Evolutionary conservation across 148 eudicot genomes (phyloP).

Genomic region (Polygonum maritimum): DNA sequence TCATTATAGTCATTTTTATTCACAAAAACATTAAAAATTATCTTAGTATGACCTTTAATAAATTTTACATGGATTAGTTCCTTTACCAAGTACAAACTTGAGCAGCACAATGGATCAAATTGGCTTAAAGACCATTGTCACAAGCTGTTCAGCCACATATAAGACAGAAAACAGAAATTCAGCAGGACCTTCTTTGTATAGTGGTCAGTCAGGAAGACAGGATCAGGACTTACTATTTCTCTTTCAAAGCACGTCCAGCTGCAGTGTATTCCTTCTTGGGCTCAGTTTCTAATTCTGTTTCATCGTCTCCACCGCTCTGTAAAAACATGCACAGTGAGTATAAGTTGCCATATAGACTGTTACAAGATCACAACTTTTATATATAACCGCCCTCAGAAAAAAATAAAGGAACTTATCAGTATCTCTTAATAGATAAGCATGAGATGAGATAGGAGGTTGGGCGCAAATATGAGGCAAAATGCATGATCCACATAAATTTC

Average conservation of each 20-base stretch:
- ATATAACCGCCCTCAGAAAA: not conserved
- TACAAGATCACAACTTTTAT: not conserved
- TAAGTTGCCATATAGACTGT: not conserved
- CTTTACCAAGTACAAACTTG: not conserved
- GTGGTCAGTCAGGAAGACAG: not conserved
- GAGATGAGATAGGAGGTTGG: not conserved
- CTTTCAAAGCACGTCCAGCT: constrained; percentile 79
- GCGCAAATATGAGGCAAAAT: not conserved
- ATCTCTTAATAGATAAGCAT: not conserved
- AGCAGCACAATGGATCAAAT: not conserved
- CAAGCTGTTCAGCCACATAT: constrained; percentile 6
- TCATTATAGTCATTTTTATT: not conserved
- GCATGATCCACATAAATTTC: not conserved
- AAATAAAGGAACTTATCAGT: too few species aligned
- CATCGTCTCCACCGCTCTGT: constrained; percentile 61
- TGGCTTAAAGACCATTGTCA: not conserved
- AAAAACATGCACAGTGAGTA: constrained; percentile 1
- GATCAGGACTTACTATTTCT: constrained; percentile 60
- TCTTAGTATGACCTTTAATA: not conserved
- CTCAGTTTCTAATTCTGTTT: constrained; percentile 63
- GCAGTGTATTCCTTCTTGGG: constrained; percentile 70
- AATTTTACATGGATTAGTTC: not conserved
- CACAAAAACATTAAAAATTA: not conserved
- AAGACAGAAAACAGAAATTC: not conserved
- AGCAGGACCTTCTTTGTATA: not conserved